phyloP scores from a whole-genome alignment of 495 filamentous ascomycete species.

The Acidiella bohemica region DNA sequence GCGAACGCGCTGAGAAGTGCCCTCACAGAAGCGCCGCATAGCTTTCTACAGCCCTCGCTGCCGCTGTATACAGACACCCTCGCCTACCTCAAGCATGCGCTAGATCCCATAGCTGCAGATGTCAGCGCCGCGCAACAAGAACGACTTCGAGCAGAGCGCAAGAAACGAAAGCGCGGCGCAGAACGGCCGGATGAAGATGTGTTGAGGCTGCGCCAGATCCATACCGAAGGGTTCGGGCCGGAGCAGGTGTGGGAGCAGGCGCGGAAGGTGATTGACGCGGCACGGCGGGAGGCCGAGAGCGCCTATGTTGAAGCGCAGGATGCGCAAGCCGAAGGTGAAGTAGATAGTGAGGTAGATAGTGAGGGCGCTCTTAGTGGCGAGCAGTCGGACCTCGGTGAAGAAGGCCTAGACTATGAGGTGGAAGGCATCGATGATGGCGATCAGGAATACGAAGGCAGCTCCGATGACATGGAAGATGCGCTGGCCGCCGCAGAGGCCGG shows the following conservation, averaged over 20 bases:
- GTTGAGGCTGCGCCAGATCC: constrained; percentile 60
- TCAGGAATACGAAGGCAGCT: constrained; percentile 28
- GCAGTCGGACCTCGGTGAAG: constrained; percentile 31
- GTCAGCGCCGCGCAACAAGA: constrained; percentile 43
- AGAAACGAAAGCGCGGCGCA: constrained; percentile 39
- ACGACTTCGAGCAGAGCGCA: constrained; percentile 23
- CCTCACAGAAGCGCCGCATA: constrained; percentile 37
- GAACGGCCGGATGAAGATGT: constrained; percentile 31
- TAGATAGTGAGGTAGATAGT: constrained; percentile 31
- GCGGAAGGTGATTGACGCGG: constrained; percentile 54
- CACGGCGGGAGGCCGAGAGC: constrained; percentile 38
- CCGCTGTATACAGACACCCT: constrained; percentile 51
- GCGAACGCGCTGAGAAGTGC: constrained; percentile 7
- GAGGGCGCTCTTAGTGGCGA: constrained; percentile 28
- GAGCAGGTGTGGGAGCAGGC: constrained; percentile 93
- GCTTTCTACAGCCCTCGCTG: constrained; percentile 55
- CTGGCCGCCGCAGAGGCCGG: constrained; percentile 31
- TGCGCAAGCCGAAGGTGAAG: background rate
- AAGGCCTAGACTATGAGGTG: constrained; percentile 58
- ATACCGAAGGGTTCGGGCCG: constrained; percentile 76
- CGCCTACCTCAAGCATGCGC: constrained; percentile 54
- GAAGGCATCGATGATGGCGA: constrained; percentile 33
- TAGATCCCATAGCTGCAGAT: constrained; percentile 61
- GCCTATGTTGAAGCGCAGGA: constrained; percentile 14
- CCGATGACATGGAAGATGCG: constrained; percentile 28